A percentile compares a stretch with the other conserved stretches of the same genome.
These are phyloP conservation scores for Aechmea fasciata DNA, from an alignment of 176 grass and related monocot genomes.

Conservation along the genomic window DNA sequence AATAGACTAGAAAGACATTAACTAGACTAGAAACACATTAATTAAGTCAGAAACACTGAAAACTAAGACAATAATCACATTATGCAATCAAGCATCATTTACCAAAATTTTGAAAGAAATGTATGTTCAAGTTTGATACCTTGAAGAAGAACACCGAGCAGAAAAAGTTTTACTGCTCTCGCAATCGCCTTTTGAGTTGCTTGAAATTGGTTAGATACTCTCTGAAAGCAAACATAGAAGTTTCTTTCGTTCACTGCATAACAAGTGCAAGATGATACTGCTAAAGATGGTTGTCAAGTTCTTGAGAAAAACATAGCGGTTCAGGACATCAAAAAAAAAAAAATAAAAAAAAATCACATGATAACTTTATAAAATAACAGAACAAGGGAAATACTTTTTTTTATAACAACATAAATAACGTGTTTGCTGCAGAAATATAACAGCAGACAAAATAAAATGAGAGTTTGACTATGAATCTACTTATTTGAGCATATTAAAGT, in stretches of 20 bases:
- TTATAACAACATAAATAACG: not conserved
- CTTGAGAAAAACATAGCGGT: not conserved
- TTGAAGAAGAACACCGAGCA: constrained; percentile 85
- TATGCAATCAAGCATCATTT: too few relatives aligned
- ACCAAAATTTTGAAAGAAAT: not conserved
- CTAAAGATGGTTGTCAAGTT: constrained; percentile 6
- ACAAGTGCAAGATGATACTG: not conserved
- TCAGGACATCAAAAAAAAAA: not conserved
- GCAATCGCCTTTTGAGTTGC: constrained; percentile 70
- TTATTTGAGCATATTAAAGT: not conserved
- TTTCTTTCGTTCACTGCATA: not conserved
- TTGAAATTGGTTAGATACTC: constrained; percentile 43
- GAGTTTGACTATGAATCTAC: not conserved
- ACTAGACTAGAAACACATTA: not conserved
- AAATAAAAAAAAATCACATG: not conserved
- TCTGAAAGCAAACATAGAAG: constrained; percentile 32
- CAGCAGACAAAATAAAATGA: not conserved
- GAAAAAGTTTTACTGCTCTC: constrained; percentile 68
- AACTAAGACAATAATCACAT: not conserved
- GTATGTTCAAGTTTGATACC: constrained; percentile 27
- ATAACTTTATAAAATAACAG: not conserved
- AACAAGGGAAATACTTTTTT: not conserved
- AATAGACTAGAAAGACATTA: not conserved
- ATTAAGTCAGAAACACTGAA: not conserved
- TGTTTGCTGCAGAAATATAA: not conserved